Base-by-base conservation (phyloP, 768 basidiomycete species). In the Leucocoprinus sp. region DNA sequence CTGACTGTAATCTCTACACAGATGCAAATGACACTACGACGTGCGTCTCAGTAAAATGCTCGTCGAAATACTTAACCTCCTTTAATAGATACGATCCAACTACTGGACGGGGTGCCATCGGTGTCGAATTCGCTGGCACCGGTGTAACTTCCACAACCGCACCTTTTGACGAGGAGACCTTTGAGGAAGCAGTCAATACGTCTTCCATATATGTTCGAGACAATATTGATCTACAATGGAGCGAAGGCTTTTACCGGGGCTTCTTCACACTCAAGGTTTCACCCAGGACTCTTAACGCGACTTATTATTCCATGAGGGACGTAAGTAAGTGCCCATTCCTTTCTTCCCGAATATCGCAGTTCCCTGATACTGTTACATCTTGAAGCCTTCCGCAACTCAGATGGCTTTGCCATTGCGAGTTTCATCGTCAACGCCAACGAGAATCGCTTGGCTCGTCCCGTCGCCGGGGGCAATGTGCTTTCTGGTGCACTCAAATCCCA, bases 51-150 rank as follows among this genome's bases (percentile, higher is more conserved):
- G n/a, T n/a, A n/a, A n/a, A n/a, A n/a, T n/a, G n/a, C n/a, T n/a
- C n/a, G n/a, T n/a, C n/a, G n/a, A n/a, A n/a, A n/a, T n/a, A n/a
- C n/a, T n/a, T n/a, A 26, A 21, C 22, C 14, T 31, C 31, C 31
- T 12, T 14, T 4, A 31, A 31, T 35, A 73, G 72, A 21, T 78
- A 77, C 60, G 57, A 78, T 51, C 64, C 74, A 2, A 49, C 52
- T 8, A 73, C 71, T 1, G 76, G 76, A 2, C 45, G 58, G 5
- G 76, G 77, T 7, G 71, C 71, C 1, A 64, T 76, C 38, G 76
- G 71, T 9, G 78, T 80, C 11, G 78, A 81, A 60, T 79, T 79
- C 51, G 77, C 76, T 9, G 78, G 79, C 1, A 77, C 78, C 0
- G 75, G 75, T 0, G 79, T 81, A 9, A 72, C 75, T 0, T 76